Conservation (phyloP, 202 grass and related monocot genomes). For the Setaria italica region DNA sequence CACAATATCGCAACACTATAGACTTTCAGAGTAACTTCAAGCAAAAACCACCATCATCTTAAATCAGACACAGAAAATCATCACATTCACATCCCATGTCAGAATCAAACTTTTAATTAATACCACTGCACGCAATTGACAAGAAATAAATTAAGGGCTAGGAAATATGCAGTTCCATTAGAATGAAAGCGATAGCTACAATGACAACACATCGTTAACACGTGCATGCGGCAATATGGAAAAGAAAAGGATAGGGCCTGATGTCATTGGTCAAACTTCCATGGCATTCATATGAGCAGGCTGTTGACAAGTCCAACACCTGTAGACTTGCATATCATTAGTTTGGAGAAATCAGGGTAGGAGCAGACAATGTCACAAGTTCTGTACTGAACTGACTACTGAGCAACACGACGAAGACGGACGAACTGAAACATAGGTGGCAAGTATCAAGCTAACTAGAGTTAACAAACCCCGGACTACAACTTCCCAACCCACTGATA, state of each 20-base stretch:
- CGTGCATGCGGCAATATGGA: not conserved
- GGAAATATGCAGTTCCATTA: not conserved
- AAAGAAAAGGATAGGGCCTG: not conserved
- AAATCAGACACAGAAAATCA: not conserved
- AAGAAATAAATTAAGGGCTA: not conserved
- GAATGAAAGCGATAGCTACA: not conserved
- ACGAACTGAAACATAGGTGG: not conserved
- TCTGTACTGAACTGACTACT: not conserved
- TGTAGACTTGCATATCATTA: not conserved
- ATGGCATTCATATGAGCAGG: slow-evolving; percentile 3
- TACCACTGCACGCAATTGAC: not conserved
- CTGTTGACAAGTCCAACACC: not conserved
- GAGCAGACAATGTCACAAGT: not conserved
- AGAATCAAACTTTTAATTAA: not conserved
- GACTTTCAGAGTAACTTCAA: not conserved
- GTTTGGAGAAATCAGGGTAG: not conserved
- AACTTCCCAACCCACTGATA: not conserved
- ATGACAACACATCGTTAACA: not conserved
- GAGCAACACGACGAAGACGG: not conserved
- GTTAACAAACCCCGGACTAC: not conserved
- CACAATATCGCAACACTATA: not conserved
- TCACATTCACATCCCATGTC: not conserved
- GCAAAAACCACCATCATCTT: not conserved
- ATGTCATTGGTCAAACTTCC: not conserved
- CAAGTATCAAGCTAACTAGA: slow-evolving; percentile 1